Evolutionary conservation across 192 early-diverging fungal species (phyloP).

Genomic region (Rhizoclosmatium globosum): DNA sequence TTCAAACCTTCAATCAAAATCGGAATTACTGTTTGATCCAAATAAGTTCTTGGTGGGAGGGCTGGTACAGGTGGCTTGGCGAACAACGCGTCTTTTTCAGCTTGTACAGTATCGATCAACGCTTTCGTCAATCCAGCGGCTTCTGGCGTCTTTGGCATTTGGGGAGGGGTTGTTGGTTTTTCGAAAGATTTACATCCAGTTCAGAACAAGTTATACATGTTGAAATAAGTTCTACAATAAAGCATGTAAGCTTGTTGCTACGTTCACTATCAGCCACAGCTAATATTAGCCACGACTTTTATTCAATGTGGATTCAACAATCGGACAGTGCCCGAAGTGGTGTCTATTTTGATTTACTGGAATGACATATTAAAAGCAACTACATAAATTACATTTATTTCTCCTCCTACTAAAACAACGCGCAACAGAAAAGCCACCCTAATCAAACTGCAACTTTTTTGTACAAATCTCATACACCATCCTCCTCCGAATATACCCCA

Average conservation of each 20-base stretch:
- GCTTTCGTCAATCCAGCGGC: background rate
- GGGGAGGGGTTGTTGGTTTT: background rate
- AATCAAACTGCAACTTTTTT: constrained; percentile 11
- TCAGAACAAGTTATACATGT: too few species aligned
- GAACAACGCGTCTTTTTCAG: constrained; percentile 14
- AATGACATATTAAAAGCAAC: too few species aligned
- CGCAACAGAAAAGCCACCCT: too few species aligned
- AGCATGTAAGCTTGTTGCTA: too few species aligned
- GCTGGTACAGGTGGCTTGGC: constrained; percentile 45
- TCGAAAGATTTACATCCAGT: background rate
- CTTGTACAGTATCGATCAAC: background rate
- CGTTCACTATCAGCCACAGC: too few species aligned
- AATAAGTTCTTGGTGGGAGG: constrained; percentile 55
- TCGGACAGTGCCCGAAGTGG: too few species aligned
- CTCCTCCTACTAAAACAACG: too few species aligned
- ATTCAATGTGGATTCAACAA: too few species aligned
- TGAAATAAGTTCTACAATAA: too few species aligned
- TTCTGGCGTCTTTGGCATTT: constrained; percentile 26
- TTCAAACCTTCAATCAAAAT: constrained; percentile 62
- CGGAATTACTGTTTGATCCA: constrained; percentile 62
- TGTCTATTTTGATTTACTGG: too few species aligned
- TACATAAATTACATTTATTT: too few species aligned
- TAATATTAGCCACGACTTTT: too few species aligned
- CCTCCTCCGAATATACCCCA: constrained; percentile 73
- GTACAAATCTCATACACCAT: constrained; percentile 78